A percentile compares a stretch with the other conserved stretches of the same genome.
phyloP scores from a whole-genome alignment of 305 asterid species.

The Caryopteris hybrid region DNA sequence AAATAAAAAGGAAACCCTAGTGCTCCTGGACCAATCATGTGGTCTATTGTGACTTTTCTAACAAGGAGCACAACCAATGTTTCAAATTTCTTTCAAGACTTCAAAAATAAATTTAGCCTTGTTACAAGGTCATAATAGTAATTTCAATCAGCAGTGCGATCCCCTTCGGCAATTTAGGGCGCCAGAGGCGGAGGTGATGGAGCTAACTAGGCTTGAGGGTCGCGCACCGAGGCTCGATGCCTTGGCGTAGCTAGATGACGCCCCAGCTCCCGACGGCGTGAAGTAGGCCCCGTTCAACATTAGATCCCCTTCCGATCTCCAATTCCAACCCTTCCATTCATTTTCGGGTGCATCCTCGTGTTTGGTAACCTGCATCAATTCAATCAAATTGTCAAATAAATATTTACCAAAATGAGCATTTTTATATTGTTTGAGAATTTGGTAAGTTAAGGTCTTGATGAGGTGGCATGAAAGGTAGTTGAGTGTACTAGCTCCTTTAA shows the following conservation, averaged over 20 bases:
- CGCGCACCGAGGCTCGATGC: constrained; percentile 60
- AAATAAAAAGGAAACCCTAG: constrained; percentile 11
- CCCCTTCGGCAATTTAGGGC: constrained; percentile 43
- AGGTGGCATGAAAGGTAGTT: not conserved
- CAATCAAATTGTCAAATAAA: not conserved
- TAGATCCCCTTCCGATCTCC: constrained; percentile 58
- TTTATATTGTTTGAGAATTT: not conserved
- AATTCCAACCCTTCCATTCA: constrained; percentile 56
- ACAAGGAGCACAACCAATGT: constrained; percentile 17
- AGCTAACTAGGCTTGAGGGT: constrained; percentile 38
- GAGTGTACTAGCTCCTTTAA: too few relatives aligned
- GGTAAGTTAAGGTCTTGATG: not conserved
- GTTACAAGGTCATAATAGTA: constrained; percentile 4
- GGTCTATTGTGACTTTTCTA: constrained; percentile 11
- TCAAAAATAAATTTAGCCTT: not conserved
- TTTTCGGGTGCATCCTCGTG: constrained; percentile 46
- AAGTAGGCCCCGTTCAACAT: constrained; percentile 65
- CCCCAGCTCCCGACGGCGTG: constrained; percentile 48
- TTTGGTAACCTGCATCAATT: constrained; percentile 44
- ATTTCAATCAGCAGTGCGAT: constrained; percentile 34
- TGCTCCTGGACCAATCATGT: constrained; percentile 25
- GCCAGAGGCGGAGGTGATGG: constrained; percentile 44
- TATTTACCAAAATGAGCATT: not conserved
- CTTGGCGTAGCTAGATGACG: constrained; percentile 45
- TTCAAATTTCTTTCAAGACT: constrained; percentile 19